Evolutionary conservation across 495 filamentous ascomycete genomes (phyloP), one percentile per base, ranked within the genome.

Genomic region (Penicilliopsis zonata): DNA sequence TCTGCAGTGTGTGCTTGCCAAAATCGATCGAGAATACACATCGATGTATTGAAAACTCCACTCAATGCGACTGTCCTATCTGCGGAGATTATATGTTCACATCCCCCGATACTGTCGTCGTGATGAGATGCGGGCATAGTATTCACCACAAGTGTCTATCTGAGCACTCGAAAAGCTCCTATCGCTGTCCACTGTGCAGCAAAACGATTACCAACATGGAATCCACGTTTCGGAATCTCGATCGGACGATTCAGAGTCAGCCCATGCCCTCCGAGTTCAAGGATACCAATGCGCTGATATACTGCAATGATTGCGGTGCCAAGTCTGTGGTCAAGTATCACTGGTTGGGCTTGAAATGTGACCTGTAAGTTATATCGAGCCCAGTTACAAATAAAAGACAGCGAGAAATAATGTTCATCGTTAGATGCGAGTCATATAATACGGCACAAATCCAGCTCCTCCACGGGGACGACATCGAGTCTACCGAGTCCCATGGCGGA

Each of bases 71-170:
- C 48, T 99, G 90, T 50, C 90, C 90, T n/a, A 95, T 99, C 38
- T 99, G 90, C 50, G 83, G 84, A 15, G 86, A 94, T 31, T 94
- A 94, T 50, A 83, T 99, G 74, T 96, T 96, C 52, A 86, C 78
- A n/a, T 96, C 90, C 13, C 76, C 82, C 1, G 70, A 76, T 36
- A 72, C 77, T 1, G 86, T 99, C 6, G 85, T 94, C 21, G 92
- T 93, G 48, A 86, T 99, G 80, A 72, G 75, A 26, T 99, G 90
- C 55, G 92, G 92, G 6, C 90, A 99, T 53, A 90, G 86, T 52
- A 90, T 99, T 42, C 90, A 99, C 51, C 70, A 76, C 36, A 70
- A 70, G 38, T 99, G 90, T 57, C 83, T 90, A 47, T 70, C 78
- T 19, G 72, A 85, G 41, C 79, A 92, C 47, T 85, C 85, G 61